These are phyloP conservation scores for Podospora pseudocomata DNA, from an alignment of 495 filamentous ascomycete species.

Conservation along the genomic window DNA sequence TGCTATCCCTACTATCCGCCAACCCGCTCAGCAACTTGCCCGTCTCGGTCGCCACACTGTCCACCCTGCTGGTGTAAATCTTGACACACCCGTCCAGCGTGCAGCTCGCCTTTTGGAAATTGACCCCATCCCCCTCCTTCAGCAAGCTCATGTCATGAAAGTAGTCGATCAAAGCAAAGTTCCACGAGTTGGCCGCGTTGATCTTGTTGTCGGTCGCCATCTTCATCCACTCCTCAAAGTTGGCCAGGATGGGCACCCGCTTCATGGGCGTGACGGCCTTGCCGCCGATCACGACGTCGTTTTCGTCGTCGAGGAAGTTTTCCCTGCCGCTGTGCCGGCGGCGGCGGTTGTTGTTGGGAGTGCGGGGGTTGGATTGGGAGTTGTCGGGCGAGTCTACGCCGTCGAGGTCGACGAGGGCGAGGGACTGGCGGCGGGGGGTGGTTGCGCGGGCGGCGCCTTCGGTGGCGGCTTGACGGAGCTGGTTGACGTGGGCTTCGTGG, in stretches of 20 bases:
- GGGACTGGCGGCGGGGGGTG: constrained; percentile 16
- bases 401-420: constrained; percentile 56
- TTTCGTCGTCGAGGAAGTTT: constrained; percentile 55
- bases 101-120: constrained; percentile 98
- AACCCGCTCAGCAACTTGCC: constrained; percentile 92
- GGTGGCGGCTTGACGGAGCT: constrained; percentile 78
- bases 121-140: constrained; percentile 93
- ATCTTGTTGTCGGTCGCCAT: constrained; percentile 99
- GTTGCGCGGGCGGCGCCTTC: constrained; percentile 60
- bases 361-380: constrained; percentile 54
- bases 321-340: constrained; percentile 48
- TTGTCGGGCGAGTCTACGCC: constrained; percentile 46
- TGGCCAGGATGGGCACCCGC: constrained; percentile 89
- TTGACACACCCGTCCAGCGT: constrained; percentile 98
- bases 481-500: constrained; percentile 86
- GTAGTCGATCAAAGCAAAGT: constrained; percentile 98
- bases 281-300: constrained; percentile 56
- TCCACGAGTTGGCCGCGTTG: constrained; percentile 98
- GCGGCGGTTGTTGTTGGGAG: constrained; percentile 40
- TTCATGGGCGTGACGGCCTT: constrained; percentile 90
- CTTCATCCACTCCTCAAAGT: constrained; percentile 99
- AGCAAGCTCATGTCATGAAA: constrained; percentile 99
- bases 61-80: constrained; percentile 97
- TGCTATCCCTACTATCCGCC: constrained; percentile 83
- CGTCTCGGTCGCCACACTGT: constrained; percentile 97